Evolutionary conservation across 805 yeast genomes (phyloP).

Genomic region (Saturnispora saitoi): DNA sequence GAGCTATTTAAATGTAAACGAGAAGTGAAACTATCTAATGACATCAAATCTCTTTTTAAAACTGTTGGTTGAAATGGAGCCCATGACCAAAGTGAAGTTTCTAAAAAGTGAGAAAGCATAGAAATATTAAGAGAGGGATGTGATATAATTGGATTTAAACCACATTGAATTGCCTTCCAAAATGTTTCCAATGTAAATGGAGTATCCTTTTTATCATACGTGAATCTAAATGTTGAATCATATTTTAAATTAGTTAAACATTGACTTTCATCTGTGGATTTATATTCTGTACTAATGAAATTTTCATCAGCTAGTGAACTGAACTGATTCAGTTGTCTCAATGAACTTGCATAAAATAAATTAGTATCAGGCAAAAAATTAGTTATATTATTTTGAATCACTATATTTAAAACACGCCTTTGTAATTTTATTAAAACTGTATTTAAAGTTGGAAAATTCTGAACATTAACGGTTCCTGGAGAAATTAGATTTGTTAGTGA

Average conservation of each 20-base stretch:
- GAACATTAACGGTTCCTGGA: conserved; percentile 5
- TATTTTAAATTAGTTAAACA: background rate
- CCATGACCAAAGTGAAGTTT: conserved; percentile 68
- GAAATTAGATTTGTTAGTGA: conserved; percentile 1
- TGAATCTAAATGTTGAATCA: conserved; percentile 14
- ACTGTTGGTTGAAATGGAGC: conserved; percentile 42
- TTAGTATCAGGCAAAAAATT: conserved; percentile 12
- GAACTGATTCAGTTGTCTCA: background rate
- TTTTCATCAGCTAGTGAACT: background rate
- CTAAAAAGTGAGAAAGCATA: conserved; percentile 27
- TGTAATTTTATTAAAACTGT: conserved; percentile 28
- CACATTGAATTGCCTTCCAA: conserved; percentile 39
- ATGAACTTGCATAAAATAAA: conserved; percentile 6
- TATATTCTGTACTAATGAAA: conserved; percentile 1
- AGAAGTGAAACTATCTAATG: background rate
- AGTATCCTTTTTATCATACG: conserved; percentile 30
- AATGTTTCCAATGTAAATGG: conserved; percentile 35
- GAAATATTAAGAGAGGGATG: conserved; percentile 25
- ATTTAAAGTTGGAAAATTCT: conserved; percentile 7
- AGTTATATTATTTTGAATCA: conserved; percentile 20
- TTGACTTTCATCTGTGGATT: background rate
- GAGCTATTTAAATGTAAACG: background rate
- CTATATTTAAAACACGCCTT: conserved; percentile 31
- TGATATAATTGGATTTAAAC: conserved; percentile 58
- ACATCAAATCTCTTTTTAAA: conserved; percentile 7